Evolutionary conservation across 805 yeast genomes (phyloP).

Genomic region (Teunomyces lycoperdinae): DNA sequence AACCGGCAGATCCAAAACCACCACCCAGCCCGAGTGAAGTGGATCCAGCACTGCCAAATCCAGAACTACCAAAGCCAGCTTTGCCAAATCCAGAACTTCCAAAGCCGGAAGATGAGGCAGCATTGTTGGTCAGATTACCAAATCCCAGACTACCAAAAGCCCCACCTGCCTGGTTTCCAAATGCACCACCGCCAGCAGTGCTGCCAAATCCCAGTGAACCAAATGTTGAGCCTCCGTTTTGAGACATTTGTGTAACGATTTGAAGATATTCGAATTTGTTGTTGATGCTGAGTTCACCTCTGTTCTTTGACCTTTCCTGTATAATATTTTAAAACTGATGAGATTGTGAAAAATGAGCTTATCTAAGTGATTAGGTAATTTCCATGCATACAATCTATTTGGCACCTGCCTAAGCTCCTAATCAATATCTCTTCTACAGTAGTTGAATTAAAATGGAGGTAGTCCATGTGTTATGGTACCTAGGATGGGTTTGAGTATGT

Average conservation of each 20-base stretch:
- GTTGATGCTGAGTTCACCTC: neutral
- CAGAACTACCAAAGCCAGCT: conserved; percentile 10
- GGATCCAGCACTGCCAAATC: conserved; percentile 8
- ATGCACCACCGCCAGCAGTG: conserved; percentile 1
- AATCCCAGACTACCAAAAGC: conserved; percentile 11
- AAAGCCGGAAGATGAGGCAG: conserved; percentile 6
- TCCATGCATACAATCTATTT: no score
- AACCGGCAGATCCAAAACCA: neutral
- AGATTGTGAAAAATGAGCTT: no score
- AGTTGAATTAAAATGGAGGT: no score
- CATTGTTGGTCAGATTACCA: conserved; percentile 3
- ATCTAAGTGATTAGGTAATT: no score
- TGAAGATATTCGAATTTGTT: neutral
- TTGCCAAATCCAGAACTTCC: conserved; percentile 21
- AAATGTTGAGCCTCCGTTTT: conserved; percentile 11
- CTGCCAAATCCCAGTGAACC: conserved; percentile 10
- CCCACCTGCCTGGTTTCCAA: conserved; percentile 7
- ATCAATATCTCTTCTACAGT: no score
- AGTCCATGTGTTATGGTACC: no score
- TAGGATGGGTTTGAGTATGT: no score
- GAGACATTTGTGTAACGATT: neutral
- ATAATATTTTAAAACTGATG: neutral
- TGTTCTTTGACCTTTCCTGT: neutral
- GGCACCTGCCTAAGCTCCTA: no score
- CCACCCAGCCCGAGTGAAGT: conserved; percentile 1